phyloP scores from a whole-genome alignment of 1,284 basidiomycete genomes.

The Moesziomyces globuligerus region DNA sequence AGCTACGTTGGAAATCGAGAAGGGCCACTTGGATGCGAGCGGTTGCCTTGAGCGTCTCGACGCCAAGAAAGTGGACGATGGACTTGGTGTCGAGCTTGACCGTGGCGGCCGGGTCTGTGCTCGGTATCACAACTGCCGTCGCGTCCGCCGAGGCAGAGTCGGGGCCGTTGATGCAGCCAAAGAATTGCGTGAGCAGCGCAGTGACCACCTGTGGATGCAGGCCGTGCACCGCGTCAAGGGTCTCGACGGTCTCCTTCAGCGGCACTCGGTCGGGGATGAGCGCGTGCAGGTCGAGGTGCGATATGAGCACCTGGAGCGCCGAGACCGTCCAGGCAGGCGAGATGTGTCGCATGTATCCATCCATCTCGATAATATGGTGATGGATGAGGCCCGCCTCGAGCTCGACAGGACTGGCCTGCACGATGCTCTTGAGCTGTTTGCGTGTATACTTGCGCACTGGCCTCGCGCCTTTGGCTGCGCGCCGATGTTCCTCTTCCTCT shows the following conservation, averaged over 20 bases:
- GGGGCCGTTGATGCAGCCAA: conserved; percentile 21
- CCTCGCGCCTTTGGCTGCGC: conserved; percentile 1
- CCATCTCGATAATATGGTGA: conserved; percentile 54
- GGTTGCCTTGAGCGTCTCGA: conserved; percentile 40
- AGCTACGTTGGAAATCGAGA: conserved; percentile 20
- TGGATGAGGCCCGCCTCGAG: conserved; percentile 44
- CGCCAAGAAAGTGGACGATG: conserved; percentile 51
- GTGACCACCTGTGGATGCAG: conserved; percentile 42
- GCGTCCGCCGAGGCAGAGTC: no score
- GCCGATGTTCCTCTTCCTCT: conserved; percentile 32
- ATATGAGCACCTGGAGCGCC: conserved; percentile 47
- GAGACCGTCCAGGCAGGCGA: conserved; percentile 34
- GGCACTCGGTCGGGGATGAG: conserved; percentile 50
- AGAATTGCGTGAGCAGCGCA: conserved; percentile 54
- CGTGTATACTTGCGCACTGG: conserved; percentile 52
- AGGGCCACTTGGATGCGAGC: conserved; percentile 35
- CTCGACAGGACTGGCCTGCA: conserved; percentile 60
- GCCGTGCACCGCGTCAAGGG: conserved; percentile 32
- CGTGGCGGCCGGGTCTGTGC: conserved; percentile 5
- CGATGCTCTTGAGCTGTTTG: conserved; percentile 56
- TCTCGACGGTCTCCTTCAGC: conserved; percentile 32
- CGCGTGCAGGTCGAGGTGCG: conserved; percentile 56
- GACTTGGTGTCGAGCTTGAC: conserved; percentile 27
- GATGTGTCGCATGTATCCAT: conserved; percentile 56
- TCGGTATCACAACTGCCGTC: not conserved